Evolutionary conservation across 2,329 filamentous ascomycete species (phyloP), one percentile per base, ranked within the genome.

Genomic region (Botrytis galanthina): DNA sequence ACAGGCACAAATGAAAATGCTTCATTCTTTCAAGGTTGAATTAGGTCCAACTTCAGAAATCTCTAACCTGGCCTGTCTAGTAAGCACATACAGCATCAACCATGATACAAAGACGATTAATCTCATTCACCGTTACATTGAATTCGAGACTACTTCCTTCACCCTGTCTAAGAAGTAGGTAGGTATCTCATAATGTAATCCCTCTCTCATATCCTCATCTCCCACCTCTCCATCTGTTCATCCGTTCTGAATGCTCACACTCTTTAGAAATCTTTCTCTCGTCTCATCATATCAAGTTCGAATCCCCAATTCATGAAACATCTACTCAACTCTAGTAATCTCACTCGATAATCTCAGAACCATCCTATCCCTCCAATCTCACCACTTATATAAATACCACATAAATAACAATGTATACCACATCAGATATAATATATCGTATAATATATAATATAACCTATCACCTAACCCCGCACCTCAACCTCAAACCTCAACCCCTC

Each of bases 51-150:
- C 44, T 67, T 67, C 63, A 26, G 35, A 62, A 61, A 57, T 16
- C n/a, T 54, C 48, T 29, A 57, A 18, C 51, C 51, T 29, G 16
- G 51, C n/a, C 51, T 29, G 16, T n/a, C n/a, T 32, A 16, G n/a
- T 70, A 70, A 70, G 68, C 66, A 69, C 54, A 70, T 20, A n/a
- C 48, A n/a, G 48, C 48, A 54, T 54, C 48, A n/a, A 71, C 29
- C 12, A 44, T 71, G 10, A 46, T 61, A 48, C 51, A 12, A n/a
- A 44, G n/a, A 42, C 67, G 35, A 10, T n/a, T 67, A 12, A 37
- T 42, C 9, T 57, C 18, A 59, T 59, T 69, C 39, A 42, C 8
- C 32, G 64, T 67, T 67, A 48, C 32, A 67, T 67, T 67, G 63
- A 67, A 46, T 57, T 61, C 22, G n/a, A 70, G 37, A 70, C 29